Evolutionary conservation across 331 rosid species (phyloP), one percentile per base, ranked within the genome.

Genomic region (Malus hybrid): DNA sequence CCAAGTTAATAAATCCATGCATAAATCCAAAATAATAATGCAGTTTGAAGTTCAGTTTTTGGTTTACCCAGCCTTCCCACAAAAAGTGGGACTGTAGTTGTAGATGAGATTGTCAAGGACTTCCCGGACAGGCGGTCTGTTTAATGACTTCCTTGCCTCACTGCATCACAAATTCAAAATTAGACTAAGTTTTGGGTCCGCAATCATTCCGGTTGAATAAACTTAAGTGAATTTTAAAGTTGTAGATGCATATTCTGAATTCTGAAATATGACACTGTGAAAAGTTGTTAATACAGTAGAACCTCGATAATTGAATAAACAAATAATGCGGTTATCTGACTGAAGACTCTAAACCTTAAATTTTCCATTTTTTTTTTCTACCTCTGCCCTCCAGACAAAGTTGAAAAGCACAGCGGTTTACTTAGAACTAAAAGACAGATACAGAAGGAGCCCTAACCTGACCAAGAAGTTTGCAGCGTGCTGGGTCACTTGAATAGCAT

Each of bases 401-500:
- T 42, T 42, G n/a, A 11, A 42, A 42, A 15, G 14, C 10, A 5
- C 20, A 22, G 11, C 7, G 6, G 22, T 24, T 34, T 56, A 24
- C 7, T 22, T 36, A 28, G 19, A 39, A 18, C 28, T 61, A 10
- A 73, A 15, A 16, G 59, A 70, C 36, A 61, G 34, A 36, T 44
- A 22, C n/a, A 4, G 62, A 32, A 63, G 62, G 9, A 79, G 54
- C 33, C 32, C 96, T 86, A 68, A 94, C 99, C 99, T 92, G 91
- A 94, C 89, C 79, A 94, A 85, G 78, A 67, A 77, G 81, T 89
- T 94, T 22, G 99, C 97, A 14, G 18, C 85, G 59, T 80, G 71
- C 76, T 92, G 99, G 14, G 93, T 94, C 56, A 88, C 92, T 68
- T 76, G 89, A 89, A 94, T 73, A 48, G 99, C 99, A 75, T 89